A percentile compares a stretch with the other conserved stretches of the same genome.
Evolutionary conservation across 225 moss, liverwort and hornwort species (phyloP).

Genomic region (Polytrichum commune): DNA sequence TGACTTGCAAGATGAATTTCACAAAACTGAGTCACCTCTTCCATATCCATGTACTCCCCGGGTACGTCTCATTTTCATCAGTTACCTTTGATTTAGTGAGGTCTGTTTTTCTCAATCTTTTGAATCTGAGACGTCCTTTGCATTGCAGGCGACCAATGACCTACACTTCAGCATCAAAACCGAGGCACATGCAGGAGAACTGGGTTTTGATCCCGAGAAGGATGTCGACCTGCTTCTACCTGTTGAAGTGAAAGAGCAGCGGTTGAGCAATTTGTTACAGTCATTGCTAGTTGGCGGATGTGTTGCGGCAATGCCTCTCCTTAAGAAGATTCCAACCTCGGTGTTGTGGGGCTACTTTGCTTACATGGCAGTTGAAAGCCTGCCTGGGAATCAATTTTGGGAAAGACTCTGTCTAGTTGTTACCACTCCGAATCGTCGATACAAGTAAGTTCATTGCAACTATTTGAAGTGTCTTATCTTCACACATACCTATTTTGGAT

Average conservation of each 20-base stretch:
- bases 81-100: background rate
- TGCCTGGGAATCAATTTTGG: slow-evolving; percentile 87
- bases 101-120: background rate
- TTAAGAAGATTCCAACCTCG: slow-evolving; percentile 63
- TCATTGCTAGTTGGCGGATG: slow-evolving; percentile 62
- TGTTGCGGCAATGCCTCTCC: slow-evolving; percentile 58
- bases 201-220: slow-evolving; percentile 49
- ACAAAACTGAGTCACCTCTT: slow-evolving; percentile 34
- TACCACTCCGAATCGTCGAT: slow-evolving; percentile 52
- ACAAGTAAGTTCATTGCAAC: slow-evolving; percentile 35
- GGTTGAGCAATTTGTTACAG: slow-evolving; percentile 73
- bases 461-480: background rate
- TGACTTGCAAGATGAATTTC: slow-evolving; percentile 50
- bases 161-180: slow-evolving; percentile 13
- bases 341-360: slow-evolving; percentile 88
- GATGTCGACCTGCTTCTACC: slow-evolving; percentile 62
- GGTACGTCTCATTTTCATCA: slow-evolving; percentile 19
- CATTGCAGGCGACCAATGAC: slow-evolving; percentile 29
- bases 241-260: slow-evolving; percentile 76
- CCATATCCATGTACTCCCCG: slow-evolving; percentile 33
- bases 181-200: slow-evolving; percentile 6
- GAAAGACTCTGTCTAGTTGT: slow-evolving; percentile 54
- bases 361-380: slow-evolving; percentile 80
- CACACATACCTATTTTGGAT: too few relatives aligned
- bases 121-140: background rate